These are phyloP conservation scores for Helichrysum umbraculigerum DNA, from an alignment of 129 eudicot genomes.

Conservation along the genomic window DNA sequence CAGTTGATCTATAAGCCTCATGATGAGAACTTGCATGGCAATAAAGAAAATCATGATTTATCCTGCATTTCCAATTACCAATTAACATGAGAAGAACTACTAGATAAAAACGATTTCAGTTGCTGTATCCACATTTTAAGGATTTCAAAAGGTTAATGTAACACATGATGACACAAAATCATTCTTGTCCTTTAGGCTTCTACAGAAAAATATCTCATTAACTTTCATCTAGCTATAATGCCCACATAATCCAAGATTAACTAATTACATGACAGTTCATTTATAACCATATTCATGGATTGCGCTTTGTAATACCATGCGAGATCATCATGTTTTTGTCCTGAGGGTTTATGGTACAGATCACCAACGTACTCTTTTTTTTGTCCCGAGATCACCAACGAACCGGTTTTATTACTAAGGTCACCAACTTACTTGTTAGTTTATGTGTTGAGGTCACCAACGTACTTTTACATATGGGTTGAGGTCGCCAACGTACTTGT, in stretches of 20 bases:
- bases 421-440: no score
- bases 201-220: background rate
- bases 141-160: background rate
- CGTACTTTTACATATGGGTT: no score
- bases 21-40: conserved; percentile 36
- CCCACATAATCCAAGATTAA: conserved; percentile 17
- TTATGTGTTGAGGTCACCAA: no score
- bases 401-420: no score
- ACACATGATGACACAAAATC: conserved; percentile 12
- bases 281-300: background rate
- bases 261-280: background rate
- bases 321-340: conserved; percentile 17
- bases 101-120: conserved; percentile 13
- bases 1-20: conserved; percentile 25
- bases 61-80: conserved; percentile 33
- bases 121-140: background rate
- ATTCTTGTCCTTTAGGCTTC: background rate
- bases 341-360: no score
- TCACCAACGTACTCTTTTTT: no score
- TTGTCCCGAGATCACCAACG: no score
- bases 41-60: conserved; percentile 26
- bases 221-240: background rate
- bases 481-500: no score
- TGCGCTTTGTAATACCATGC: background rate
- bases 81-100: conserved; percentile 5